Evolutionary conservation across 139 green algal species (phyloP).

Genomic region (Chlamydomonas schloesseri): DNA sequence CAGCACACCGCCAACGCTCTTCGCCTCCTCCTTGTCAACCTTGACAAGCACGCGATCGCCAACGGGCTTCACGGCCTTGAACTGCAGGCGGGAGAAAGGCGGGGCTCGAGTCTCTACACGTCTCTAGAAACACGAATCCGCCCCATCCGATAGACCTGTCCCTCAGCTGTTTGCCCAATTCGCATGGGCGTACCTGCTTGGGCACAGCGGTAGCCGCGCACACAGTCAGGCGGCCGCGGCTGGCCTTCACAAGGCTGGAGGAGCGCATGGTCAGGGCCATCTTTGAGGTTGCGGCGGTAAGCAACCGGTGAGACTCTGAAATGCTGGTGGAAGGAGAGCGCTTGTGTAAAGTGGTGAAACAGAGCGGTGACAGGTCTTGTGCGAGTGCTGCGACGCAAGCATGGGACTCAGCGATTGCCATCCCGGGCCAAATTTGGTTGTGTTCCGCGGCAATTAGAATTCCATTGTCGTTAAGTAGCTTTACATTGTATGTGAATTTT

Average conservation of each 20-base stretch:
- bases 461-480: no score
- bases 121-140: conserved; percentile 14
- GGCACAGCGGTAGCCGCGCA: conserved; percentile 48
- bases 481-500: no score
- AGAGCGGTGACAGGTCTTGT: no score
- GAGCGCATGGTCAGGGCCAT: conserved; percentile 35
- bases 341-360: no score
- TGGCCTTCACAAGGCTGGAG: not conserved
- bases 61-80: conserved; percentile 86
- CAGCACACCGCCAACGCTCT: conserved; percentile 89
- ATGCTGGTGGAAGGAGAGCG: not conserved
- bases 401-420: no score
- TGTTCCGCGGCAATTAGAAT: no score
- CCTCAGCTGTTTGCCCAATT: not conserved
- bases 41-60: conserved; percentile 93
- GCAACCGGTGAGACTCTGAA: not conserved
- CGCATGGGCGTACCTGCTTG: conserved; percentile 24
- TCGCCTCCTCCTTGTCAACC: conserved; percentile 85
- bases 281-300: not conserved
- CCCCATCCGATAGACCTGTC: no score
- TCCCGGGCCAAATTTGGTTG: no score
- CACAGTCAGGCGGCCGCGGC: conserved; percentile 16
- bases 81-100: conserved; percentile 60
- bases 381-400: no score
- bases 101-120: no score